phyloP scores from a whole-genome alignment of 768 basidiomycete species.

The Filobasidium floriforme region DNA sequence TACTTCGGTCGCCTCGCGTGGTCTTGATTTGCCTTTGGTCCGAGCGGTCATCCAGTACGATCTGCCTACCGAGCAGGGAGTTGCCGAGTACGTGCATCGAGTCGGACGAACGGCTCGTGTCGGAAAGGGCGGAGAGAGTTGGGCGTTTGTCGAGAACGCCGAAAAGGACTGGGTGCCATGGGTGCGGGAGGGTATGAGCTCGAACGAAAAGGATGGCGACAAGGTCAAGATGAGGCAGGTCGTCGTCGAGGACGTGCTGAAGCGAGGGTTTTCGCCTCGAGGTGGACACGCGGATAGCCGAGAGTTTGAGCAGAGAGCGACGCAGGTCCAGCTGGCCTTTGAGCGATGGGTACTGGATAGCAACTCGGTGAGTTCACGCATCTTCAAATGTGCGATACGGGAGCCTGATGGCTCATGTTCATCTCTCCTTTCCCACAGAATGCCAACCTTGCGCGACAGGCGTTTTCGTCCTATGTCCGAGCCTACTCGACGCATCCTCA shows the following conservation, averaged over 20 bases:
- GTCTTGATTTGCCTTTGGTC: slow-evolving; percentile 89
- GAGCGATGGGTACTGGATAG: slow-evolving; percentile 80
- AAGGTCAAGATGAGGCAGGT: slow-evolving; percentile 55
- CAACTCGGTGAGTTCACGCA: slow-evolving; percentile 66
- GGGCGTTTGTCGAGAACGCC: slow-evolving; percentile 80
- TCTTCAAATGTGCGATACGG: too few species aligned
- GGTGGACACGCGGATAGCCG: slow-evolving; percentile 53
- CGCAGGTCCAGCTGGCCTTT: slow-evolving; percentile 88
- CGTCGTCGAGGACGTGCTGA: slow-evolving; percentile 63
- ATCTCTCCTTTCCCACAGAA: slow-evolving; percentile 53
- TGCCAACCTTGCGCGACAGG: slow-evolving; percentile 65
- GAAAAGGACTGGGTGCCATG: slow-evolving; percentile 85
- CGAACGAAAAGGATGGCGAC: slow-evolving; percentile 48
- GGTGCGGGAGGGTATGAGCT: slow-evolving; percentile 75
- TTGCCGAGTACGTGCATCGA: slow-evolving; percentile 92
- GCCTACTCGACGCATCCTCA: slow-evolving; percentile 96
- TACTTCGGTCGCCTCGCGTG: slow-evolving; percentile 97
- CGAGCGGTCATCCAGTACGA: slow-evolving; percentile 93
- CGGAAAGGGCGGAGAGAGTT: slow-evolving; percentile 90
- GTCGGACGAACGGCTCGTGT: slow-evolving; percentile 95
- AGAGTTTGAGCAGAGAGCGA: slow-evolving; percentile 82
- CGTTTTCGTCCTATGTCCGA: slow-evolving; percentile 84
- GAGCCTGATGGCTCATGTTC: neutral
- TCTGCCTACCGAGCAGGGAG: slow-evolving; percentile 91
- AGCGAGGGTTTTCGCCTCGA: slow-evolving; percentile 56